Base-by-base conservation (phyloP, 2,329 filamentous ascomycete species). In the Xylariaceae sp. region DNA sequence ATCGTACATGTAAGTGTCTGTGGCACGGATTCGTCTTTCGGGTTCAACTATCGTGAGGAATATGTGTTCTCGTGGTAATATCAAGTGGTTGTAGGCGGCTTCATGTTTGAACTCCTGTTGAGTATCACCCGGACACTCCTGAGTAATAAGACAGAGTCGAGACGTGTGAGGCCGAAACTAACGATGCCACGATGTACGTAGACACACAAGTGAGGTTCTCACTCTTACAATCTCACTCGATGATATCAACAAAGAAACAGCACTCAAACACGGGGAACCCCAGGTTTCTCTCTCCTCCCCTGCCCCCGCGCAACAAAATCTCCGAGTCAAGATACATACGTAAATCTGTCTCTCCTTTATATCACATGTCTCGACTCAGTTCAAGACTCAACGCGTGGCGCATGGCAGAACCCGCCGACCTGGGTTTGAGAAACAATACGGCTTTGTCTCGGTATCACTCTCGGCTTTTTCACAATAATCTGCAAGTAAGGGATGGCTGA, bases 361-460 rank as follows among this genome's bases (percentile, higher is more conserved):
- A 30, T 30, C 23, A 30, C 23, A 30, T 30, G 23, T 30, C 23
- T 30, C 23, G 23, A 30, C 23, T 30, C 23, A 30, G 5, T 18
- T 18, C 17, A 18, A 18, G 17, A 18, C 1, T 2, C 17, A 30
- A 5, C 23, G 13, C 44, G 11, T n/a, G 30, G 34, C 44, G 50
- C 53, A 30, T 60, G 51, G 37, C 34, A 18, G 48, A 53, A 55
- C 34, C 23, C 47, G 42, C 42, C 42, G 47, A 18, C 49, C 55
- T 13, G 59, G 62, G 54, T 51, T 58, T 55, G 57, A 62, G 53
- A 30, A 30, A 30, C 23, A 30, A 64, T 52, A 55, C 34, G 9
- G 11, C 57, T 50, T 51, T 44, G 37, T 13, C 37, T 13, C 37
- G 55, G 47, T 53, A 8, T 45, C 37, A 54, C 51, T 52, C 49